phyloP scores from a whole-genome alignment of 1,284 basidiomycete genomes.

The Moesziomyces parantarcticus region DNA sequence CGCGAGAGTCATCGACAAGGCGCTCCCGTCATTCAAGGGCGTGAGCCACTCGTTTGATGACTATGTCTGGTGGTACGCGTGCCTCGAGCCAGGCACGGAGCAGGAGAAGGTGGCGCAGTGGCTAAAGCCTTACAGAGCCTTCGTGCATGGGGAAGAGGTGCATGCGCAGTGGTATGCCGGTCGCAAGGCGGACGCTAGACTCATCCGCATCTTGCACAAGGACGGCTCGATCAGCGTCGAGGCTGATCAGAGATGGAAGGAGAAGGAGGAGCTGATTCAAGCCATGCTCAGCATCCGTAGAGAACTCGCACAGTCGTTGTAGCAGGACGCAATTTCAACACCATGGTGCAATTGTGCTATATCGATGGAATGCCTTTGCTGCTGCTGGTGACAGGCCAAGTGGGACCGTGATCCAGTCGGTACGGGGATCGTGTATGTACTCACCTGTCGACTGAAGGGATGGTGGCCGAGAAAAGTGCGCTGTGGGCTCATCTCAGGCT shows the following conservation, averaged over 20 bases:
- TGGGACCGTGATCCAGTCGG: no score
- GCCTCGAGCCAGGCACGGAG: slow-evolving; percentile 1
- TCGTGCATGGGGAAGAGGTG: slow-evolving; percentile 21
- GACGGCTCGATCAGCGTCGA: slow-evolving; percentile 15
- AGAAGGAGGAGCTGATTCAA: slow-evolving; percentile 23
- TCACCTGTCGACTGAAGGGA: no score
- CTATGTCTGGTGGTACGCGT: slow-evolving; percentile 36
- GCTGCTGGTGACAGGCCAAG: no score
- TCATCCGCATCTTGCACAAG: slow-evolving; percentile 14
- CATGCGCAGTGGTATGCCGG: slow-evolving; percentile 18
- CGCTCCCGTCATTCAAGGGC: slow-evolving; percentile 14
- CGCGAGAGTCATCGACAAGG: slow-evolving; percentile 13
- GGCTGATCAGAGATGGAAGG: slow-evolving; percentile 23
- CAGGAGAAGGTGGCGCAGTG: slow-evolving; percentile 10
- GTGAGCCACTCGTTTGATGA: slow-evolving; percentile 52
- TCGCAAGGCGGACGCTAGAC: slow-evolving; percentile 1
- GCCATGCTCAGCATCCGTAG: slow-evolving; percentile 19
- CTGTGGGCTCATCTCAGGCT: no score
- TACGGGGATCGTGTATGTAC: no score
- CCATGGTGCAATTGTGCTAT: no score
- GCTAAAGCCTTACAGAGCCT: slow-evolving; percentile 20
- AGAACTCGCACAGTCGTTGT: slow-evolving; percentile 17
- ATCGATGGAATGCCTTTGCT: no score
- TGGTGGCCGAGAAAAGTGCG: no score
- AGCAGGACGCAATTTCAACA: no score